Evolutionary conservation across 2,329 filamentous ascomycete genomes (phyloP).

Genomic region (Aureobasidium zeae): DNA sequence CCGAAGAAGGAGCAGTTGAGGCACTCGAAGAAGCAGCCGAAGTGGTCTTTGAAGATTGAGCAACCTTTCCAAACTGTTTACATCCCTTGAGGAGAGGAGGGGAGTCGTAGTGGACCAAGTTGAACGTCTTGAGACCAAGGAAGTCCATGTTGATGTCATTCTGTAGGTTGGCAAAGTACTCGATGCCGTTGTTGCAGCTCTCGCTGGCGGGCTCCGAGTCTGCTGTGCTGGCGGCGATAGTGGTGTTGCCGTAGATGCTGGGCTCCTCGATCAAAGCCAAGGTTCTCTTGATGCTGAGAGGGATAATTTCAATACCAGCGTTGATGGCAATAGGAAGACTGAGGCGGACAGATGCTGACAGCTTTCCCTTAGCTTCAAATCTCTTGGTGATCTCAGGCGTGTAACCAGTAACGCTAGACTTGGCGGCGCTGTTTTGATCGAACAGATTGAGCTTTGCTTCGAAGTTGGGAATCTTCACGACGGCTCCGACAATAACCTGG

Average conservation of each 20-base stretch:
- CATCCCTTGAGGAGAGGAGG: neutral
- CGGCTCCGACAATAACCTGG: neutral
- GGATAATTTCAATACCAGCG: neutral
- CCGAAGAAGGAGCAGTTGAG: neutral
- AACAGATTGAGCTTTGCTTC: conserved; percentile 1
- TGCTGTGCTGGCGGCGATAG: neutral
- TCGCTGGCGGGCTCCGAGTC: neutral
- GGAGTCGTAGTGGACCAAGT: neutral
- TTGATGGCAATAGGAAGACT: conserved; percentile 3
- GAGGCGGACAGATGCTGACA: neutral
- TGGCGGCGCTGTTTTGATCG: neutral
- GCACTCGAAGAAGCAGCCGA: neutral
- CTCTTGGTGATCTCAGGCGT: neutral
- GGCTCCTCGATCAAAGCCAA: conserved; percentile 3
- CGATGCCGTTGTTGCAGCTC: conserved; percentile 6
- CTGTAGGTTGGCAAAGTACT: conserved; percentile 6
- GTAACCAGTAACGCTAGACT: neutral
- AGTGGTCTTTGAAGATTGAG: neutral
- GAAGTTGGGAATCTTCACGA: conserved; percentile 5
- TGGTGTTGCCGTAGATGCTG: conserved; percentile 2
- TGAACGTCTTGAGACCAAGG: conserved; percentile 4
- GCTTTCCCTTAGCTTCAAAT: neutral
- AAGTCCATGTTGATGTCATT: conserved; percentile 6
- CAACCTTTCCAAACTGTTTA: neutral
- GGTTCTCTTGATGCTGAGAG: neutral